phyloP scores from a whole-genome alignment of 23 red algal genomes.

The Pyropia haitanensis region DNA sequence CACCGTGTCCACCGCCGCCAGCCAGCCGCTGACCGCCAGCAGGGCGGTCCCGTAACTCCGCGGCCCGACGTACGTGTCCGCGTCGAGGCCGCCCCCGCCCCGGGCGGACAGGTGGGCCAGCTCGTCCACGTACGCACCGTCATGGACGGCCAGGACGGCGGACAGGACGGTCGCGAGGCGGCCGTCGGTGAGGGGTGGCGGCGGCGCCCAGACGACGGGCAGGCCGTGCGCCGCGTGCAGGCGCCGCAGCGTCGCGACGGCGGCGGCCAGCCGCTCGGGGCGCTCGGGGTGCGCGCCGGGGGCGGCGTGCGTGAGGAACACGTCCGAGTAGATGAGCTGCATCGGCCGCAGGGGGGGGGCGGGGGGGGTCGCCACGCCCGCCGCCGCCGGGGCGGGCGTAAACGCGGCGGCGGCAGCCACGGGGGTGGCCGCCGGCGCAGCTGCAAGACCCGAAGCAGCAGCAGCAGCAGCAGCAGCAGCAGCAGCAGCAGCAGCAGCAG shows the following conservation, averaged over 20 bases:
- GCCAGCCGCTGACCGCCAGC: constrained; percentile 51
- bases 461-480: no score
- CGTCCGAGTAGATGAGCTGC: constrained; percentile 40
- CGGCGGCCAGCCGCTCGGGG: constrained; percentile 44
- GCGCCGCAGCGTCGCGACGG: constrained; percentile 22
- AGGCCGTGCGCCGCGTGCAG: constrained; percentile 4
- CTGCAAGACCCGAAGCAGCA: no score
- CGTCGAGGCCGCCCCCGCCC: constrained; percentile 38
- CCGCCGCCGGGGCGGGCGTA: constrained; percentile 39
- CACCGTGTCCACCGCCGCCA: constrained; percentile 65
- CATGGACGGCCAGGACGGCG: constrained; percentile 39
- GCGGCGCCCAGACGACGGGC: constrained; percentile 26
- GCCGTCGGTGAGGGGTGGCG: constrained; percentile 1
- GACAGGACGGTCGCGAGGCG: constrained; percentile 28
- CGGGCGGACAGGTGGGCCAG: constrained; percentile 25
- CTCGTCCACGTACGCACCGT: constrained; percentile 58
- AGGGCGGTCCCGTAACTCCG: constrained; percentile 49
- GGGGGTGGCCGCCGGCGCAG: constrained; percentile 5
- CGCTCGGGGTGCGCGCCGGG: constrained; percentile 46
- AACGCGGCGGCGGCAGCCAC: constrained; percentile 22
- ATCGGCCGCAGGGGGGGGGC: constrained; percentile 23
- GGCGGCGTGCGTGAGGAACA: constrained; percentile 39
- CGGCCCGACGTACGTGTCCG: constrained; percentile 69
- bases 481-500: no score
- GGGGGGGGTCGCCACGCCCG: neutral